Evolutionary conservation across 306 rosid genomes (phyloP).

Genomic region (Calophaca sinica): DNA sequence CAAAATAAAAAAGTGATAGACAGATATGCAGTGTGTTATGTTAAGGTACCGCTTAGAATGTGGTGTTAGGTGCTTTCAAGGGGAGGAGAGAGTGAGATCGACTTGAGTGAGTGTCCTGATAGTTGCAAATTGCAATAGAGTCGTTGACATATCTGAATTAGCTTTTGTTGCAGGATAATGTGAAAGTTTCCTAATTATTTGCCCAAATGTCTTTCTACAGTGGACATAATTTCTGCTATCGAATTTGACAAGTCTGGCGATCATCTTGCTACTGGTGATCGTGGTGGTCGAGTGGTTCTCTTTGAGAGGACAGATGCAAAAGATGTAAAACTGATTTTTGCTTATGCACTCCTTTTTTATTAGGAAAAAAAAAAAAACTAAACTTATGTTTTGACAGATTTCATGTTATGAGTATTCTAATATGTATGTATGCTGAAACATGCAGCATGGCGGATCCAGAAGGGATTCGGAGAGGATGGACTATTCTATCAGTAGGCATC

Average conservation of each 20-base stretch:
- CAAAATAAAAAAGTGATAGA: not conserved
- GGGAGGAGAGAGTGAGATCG: conserved; percentile 34
- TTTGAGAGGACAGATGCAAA: conserved; percentile 97
- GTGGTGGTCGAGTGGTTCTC: conserved; percentile 99
- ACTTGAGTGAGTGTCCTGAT: conserved; percentile 4
- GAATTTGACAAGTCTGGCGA: conserved; percentile 98
- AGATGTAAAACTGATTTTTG: conserved; percentile 70
- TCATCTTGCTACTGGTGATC: conserved; percentile 99
- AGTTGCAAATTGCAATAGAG: conserved; percentile 35
- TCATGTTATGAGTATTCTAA: conserved; percentile 23
- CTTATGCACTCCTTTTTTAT: conserved; percentile 4
- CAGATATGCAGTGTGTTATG: conserved; percentile 3
- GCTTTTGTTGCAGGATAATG: conserved; percentile 38
- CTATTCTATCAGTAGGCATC: conserved; percentile 82
- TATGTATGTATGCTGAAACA: conserved; percentile 50
- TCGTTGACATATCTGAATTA: conserved; percentile 31
- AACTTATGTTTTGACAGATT: conserved; percentile 28
- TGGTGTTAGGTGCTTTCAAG: conserved; percentile 5
- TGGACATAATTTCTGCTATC: conserved; percentile 97
- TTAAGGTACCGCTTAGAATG: conserved; percentile 8
- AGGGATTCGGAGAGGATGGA: conserved; percentile 89
- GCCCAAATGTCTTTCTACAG: conserved; percentile 60
- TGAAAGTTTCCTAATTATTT: conserved; percentile 45
- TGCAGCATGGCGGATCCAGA: conserved; percentile 85
- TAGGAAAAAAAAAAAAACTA: not conserved